Evolutionary conservation across 306 rosid genomes (phyloP), one percentile per base, ranked within the genome.

Genomic region (Cucurbita argyrosperma): DNA sequence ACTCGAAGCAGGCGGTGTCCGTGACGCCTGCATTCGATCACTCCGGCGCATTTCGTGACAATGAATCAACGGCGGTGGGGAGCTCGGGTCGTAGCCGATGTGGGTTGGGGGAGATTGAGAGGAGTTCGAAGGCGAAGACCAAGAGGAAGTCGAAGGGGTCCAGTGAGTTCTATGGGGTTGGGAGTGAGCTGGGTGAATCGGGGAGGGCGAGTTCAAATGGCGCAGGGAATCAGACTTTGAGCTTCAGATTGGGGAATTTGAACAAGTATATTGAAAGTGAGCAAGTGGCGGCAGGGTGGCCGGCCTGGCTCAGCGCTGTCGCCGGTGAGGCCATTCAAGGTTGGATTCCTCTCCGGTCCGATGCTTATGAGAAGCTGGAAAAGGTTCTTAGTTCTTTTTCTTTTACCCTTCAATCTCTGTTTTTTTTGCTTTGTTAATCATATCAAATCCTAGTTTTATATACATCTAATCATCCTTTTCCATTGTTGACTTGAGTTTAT

Each of bases 281-380:
- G 52, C 99, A 95, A 73, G 96, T 85, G 39, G 96, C 96, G 1
- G 99, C 96, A 2, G 99, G 97, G 0, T 95, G 99, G 99, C 99
- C 99, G 7, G 88, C 87, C 6, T 95, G 99, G 99, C 97, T 95
- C 71, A 83, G 86, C 79, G 84, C 97, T 77, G 99, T 95, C 79
- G 99, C 99, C 15, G 85, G 83, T 0, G 97, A 95, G 76, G 99
- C 99, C 77, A 89, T 95, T 85, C 93, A 95, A 5, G 99, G 99
- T 30, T 91, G 97, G 97, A 91, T 95, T 2, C 99, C 99, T 14
- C 96, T 88, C 40, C 87, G 87, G 5, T 78, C 92, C 4, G 99
- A 95, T 79, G 91, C 97, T 4, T 95, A 57, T 62, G 99, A 95
- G 85, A 95, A 95, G 68, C 79, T 95, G 71, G 99, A 95, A 9